Conservation (phyloP, 768 basidiomycete genomes). For the Lactarius psammicola region DNA sequence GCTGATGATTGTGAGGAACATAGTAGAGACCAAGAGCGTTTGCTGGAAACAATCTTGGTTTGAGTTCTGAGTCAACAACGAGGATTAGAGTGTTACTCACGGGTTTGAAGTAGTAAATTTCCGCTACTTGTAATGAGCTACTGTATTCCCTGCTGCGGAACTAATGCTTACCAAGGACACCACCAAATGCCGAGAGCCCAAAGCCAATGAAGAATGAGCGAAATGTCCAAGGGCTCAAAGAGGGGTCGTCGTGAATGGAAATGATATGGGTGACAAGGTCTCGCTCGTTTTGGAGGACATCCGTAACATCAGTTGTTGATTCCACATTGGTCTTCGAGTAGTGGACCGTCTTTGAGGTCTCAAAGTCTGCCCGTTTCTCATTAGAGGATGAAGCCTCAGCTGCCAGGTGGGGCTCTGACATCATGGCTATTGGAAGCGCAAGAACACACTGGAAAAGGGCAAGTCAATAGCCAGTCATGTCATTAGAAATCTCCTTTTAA, state of each 20-base stretch:
- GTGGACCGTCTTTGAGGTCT: conserved; percentile 3
- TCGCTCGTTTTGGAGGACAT: conserved; percentile 45
- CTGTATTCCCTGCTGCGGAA: background rate
- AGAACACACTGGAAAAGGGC: background rate
- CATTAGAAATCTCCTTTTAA: background rate
- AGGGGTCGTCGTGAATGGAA: conserved; percentile 45
- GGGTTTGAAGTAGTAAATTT: conserved; percentile 63
- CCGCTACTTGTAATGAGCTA: conserved; percentile 48
- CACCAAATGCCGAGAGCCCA: conserved; percentile 50
- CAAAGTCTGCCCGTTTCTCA: conserved; percentile 4
- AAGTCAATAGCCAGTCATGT: background rate
- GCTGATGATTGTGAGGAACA: conserved; percentile 53
- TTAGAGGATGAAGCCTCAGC: background rate
- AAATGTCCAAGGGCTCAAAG: conserved; percentile 47
- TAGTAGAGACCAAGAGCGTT: conserved; percentile 49
- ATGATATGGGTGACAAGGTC: conserved; percentile 51
- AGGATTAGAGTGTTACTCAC: conserved; percentile 33
- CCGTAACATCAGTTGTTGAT: conserved; percentile 35
- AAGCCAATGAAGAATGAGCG: conserved; percentile 47
- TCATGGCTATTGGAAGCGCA: background rate
- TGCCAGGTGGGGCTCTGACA: background rate
- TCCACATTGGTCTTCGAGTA: conserved; percentile 39
- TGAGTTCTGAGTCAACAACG: background rate
- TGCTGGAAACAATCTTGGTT: conserved; percentile 38
- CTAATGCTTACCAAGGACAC: conserved; percentile 44